Base-by-base conservation (phyloP, 257 asterid species). In the Solanum piurae region DNA sequence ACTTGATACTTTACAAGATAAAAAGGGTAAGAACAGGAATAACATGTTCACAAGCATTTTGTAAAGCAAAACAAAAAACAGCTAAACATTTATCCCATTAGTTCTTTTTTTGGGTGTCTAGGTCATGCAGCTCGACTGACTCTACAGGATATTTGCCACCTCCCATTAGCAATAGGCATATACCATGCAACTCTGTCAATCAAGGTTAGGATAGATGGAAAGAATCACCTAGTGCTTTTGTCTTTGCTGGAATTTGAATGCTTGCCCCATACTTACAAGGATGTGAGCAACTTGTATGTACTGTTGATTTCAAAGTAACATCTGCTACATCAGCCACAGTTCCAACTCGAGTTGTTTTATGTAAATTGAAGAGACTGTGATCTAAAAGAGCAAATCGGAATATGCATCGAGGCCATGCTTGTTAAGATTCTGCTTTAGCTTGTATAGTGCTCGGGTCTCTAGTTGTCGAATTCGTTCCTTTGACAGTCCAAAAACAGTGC, bases 391-490 rank as follows among this genome's bases (percentile, higher is more conserved):
- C 92, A 94, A 52, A 73, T 93, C 89, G 58, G 90, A 85, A 88
- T 95, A 95, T 13, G 98, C 98, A 77, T 88, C 93, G 16, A 95
- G 94, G 33, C 98, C 98, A 5, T 94, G 96, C 90, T 90, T 93
- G 88, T 75, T 74, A 42, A 94, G 93, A 88, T 95, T 92, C 90
- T 96, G 96, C 87, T 88, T 96, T 44, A 96, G 95, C 93, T 95
- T 96, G 94, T 92, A 64, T 36, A 94, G 58, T 5, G 98, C 98
- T 83, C 98, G 96, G 85, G 92, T 93, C 90, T 96, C 98, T 55
- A 96, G 94, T 90, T 96, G 98, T 86, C 98, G 90, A 85, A 96
- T 91, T 91, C 99, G 93, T 92, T 95, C 99, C 91, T 95, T 96
- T 0, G 98, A 92, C 88, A 96, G 91, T 83, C 97, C 96, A 87